These are phyloP conservation scores for Trebouxia sp. DNA, from an alignment of 139 green algal species.

Conservation along the genomic window DNA sequence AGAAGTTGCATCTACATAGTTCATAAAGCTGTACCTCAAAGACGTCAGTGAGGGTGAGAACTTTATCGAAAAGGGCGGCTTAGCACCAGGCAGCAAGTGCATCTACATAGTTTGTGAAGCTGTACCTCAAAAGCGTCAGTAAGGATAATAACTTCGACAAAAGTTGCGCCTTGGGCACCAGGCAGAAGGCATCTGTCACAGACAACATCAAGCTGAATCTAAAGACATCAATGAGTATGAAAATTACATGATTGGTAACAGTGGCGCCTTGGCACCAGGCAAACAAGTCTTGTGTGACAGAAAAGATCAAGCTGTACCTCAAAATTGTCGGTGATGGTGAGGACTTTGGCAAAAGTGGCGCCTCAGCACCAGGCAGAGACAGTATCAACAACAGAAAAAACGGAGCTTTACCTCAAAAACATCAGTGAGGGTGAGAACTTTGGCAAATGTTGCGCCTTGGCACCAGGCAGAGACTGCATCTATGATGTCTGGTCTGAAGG, in stretches of 20 bases:
- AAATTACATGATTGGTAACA: too few species aligned
- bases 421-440: conserved; percentile 57
- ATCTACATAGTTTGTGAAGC: conserved; percentile 45
- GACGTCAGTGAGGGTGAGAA: conserved; percentile 60
- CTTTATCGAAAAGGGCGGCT: conserved; percentile 62
- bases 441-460: conserved; percentile 61
- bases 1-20: not conserved
- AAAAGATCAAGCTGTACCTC: too few species aligned
- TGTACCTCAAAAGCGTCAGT: too few species aligned
- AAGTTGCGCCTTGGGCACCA: too few species aligned
- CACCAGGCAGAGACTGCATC: conserved; percentile 68
- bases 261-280: too few species aligned
- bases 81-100: conserved; percentile 62
- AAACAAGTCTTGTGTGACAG: too few species aligned
- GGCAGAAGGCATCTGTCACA: too few species aligned
- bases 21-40: conserved; percentile 58
- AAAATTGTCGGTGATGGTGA: conserved; percentile 62
- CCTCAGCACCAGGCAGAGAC: conserved; percentile 61
- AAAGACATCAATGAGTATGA: too few species aligned
- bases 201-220: too few species aligned
- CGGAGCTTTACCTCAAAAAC: conserved; percentile 64
- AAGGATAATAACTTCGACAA: too few species aligned
- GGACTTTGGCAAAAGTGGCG: conserved; percentile 60
- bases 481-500: conserved; percentile 77
- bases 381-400: not conserved